Base-by-base conservation (phyloP, 441 rosid species). In the Jatropha multifida region DNA sequence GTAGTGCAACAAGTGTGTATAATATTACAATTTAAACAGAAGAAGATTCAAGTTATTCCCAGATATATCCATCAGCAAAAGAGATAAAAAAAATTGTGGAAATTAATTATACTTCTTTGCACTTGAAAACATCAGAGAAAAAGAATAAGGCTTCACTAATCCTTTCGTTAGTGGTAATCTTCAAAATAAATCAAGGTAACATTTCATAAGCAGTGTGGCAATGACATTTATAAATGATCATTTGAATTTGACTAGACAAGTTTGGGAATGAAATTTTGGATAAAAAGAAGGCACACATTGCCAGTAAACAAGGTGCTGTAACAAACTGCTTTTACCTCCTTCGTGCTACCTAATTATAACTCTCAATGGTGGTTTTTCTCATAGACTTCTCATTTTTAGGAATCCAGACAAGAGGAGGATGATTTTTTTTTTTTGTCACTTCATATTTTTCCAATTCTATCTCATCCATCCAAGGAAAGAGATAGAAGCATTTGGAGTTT, bases 1-100 rank as follows among this genome's bases (percentile, higher is more conserved):
- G 83, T 41, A 74, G 71, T 58, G 67, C 59, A 54, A 71, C 12
- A 49, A 14, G n/a, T 64, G 68, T 5, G 59, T 70, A 71, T 58
- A 61, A 68, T 1, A 61, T 51, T 65, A 59, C 37, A 69, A 52
- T 7, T 13, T 51, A 15, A 38, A 20, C 49, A 66, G 72, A 64
- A 44, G 70, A 72, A 23, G 42, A 65, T 59, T 73, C n/a, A 59
- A 68, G 51, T 75, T 64, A 67, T 73, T 38, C 41, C 64, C 73
- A 46, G n/a, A 71, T 42, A 38, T 58, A 68, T 46, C 60, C 37
- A 55, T 59, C 38, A 60, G 60, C 9, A 52, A 15, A 40, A 56
- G 27, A 17, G 11, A 0, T 14, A 52, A 15, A 69, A 51, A 51
- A 10, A 51, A 32, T 1, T 1, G 32, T 32, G 56, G 48, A 7